Base-by-base conservation (phyloP, 495 filamentous ascomycete genomes). In the Penicillium goetzii region DNA sequence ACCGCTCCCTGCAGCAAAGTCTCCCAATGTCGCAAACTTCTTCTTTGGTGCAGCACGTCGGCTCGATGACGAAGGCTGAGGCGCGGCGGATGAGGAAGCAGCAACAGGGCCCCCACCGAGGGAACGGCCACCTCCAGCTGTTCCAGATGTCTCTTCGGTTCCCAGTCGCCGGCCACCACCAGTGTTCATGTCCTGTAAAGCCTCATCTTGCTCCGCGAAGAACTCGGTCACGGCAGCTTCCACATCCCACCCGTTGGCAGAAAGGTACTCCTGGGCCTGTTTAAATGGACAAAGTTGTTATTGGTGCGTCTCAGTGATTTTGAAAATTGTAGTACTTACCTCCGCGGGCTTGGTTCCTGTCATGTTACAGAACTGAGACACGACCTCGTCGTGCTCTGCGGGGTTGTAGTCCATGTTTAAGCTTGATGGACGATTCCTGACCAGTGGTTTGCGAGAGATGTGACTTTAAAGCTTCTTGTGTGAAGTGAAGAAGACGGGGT, bases 251-350 rank as follows among this genome's bases (percentile, higher is more conserved):
- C 84, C 71, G 68, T 82, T 87, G n/a, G 82, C 80, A 15, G 71
- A 76, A 14, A 96, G 86, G 63, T 90, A 91, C 68, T 88, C 79
- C 65, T 84, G 81, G 40, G 92, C 92, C 92, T 93, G 65, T 19
- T 59, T 10, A 23, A 54, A 11, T 8, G 36, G 15, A 45, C 7
- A 15, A 23, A 58, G 14, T 28, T 2, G 38, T 72, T 55, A 72
- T 52, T 45, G 11, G 47, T 8, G 21, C 1, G 26, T 17, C 7
- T 28, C 3, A 32, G 36, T 12, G 2, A 23, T 19, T 19, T 17
- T 6, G 4, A 17, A 1, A 0, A 25, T 57, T 3, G 32, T 19
- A 40, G 41, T 63, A 65, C 80, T 69, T 82, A 94, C 93, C 73
- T 88, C 83, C 41, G 87, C 77, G 5, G 89, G 74, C 11, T 82